These are phyloP conservation scores for Aschersonia sp. DNA, from an alignment of 2,329 filamentous ascomycete species.

Conservation along the genomic window DNA sequence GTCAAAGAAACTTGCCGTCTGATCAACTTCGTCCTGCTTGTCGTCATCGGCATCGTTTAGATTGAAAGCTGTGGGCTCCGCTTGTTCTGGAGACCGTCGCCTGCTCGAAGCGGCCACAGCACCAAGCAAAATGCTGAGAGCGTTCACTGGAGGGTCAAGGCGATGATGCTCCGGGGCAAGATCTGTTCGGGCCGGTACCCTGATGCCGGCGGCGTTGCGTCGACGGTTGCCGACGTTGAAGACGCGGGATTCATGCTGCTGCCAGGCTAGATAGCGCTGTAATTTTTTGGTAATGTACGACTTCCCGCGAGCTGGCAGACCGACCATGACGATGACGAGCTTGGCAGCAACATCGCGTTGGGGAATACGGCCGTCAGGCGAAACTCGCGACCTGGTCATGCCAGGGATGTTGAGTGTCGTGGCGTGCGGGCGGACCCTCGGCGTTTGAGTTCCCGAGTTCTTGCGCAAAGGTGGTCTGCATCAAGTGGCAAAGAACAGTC, in stretches of 20 bases:
- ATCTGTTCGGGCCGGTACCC: slow-evolving; percentile 18
- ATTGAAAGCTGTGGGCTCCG: slow-evolving; percentile 24
- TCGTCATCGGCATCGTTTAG: slow-evolving; percentile 14
- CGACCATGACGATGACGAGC: slow-evolving; percentile 96
- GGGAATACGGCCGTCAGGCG: slow-evolving; percentile 87
- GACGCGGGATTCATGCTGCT: slow-evolving; percentile 88
- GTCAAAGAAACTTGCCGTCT: slow-evolving; percentile 89
- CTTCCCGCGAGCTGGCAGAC: slow-evolving; percentile 86
- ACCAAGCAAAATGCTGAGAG: slow-evolving; percentile 44
- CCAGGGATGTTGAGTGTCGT: slow-evolving; percentile 96
- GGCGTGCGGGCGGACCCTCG: slow-evolving; percentile 65
- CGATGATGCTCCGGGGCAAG: slow-evolving; percentile 19
- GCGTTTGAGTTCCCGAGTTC: slow-evolving; percentile 64
- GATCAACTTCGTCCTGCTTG: slow-evolving; percentile 48
- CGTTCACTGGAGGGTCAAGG: slow-evolving; percentile 32
- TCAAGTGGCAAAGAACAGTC: not conserved
- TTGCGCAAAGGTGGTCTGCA: slow-evolving; percentile 52
- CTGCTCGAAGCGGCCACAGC: slow-evolving; percentile 24
- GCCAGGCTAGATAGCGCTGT: slow-evolving; percentile 88
- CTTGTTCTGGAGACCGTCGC: slow-evolving; percentile 12
- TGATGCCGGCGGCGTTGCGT: slow-evolving; percentile 57
- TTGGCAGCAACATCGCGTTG: slow-evolving; percentile 91
- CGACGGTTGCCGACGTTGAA: slow-evolving; percentile 95
- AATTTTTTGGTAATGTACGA: slow-evolving; percentile 99
- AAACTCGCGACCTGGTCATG: slow-evolving; percentile 88